Evolutionary conservation across 148 eudicot species (phyloP).

Genomic region (Vaccinium myrtillus): DNA sequence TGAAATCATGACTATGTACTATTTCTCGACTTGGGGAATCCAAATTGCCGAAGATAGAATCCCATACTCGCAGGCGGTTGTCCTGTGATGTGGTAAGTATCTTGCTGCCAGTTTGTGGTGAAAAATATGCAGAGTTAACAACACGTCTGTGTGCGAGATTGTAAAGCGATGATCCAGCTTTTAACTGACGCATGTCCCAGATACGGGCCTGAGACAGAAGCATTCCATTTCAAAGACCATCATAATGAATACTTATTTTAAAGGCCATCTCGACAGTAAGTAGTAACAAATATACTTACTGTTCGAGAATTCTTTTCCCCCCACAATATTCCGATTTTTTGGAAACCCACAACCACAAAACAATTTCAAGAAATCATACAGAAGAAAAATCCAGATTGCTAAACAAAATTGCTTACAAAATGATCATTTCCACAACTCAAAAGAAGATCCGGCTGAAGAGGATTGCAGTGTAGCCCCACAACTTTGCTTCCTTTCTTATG

Average conservation of each 20-base stretch:
- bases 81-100: slow-evolving; percentile 91
- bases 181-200: slow-evolving; percentile 85
- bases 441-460: slow-evolving; percentile 91
- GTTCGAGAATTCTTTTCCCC: background rate
- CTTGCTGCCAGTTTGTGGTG: slow-evolving; percentile 87
- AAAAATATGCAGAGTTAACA: slow-evolving; percentile 94
- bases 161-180: slow-evolving; percentile 64
- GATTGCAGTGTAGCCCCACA: slow-evolving; percentile 92
- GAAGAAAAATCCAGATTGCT: background rate
- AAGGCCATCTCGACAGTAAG: background rate
- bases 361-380: background rate
- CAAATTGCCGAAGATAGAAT: slow-evolving; percentile 70
- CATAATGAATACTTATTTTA: background rate
- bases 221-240: slow-evolving; percentile 8
- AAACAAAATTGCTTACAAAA: slow-evolving; percentile 57
- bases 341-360: background rate
- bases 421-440: slow-evolving; percentile 97
- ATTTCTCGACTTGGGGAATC: slow-evolving; percentile 94
- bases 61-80: slow-evolving; percentile 94
- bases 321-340: background rate
- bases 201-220: slow-evolving; percentile 66
- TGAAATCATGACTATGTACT: slow-evolving; percentile 97
- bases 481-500: slow-evolving; percentile 94
- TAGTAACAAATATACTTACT: background rate
- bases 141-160: slow-evolving; percentile 82